Percentiles rank a stretch among this genome's conserved stretches.
Evolutionary conservation across 306 rosid species (phyloP).

Genomic region (Boehmeria nivea): DNA sequence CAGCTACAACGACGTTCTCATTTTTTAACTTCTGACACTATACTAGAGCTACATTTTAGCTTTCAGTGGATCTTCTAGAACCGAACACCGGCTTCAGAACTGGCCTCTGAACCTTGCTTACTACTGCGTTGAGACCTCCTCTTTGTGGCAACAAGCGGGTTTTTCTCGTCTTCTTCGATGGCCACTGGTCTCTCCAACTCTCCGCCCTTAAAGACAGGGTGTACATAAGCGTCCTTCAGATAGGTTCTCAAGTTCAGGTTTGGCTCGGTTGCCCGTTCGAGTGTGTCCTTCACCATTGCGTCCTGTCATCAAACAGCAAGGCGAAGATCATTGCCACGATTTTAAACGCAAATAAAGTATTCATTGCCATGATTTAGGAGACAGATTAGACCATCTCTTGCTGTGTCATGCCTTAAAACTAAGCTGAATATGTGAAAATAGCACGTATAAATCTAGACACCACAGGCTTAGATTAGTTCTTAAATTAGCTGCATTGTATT

Average conservation of each 20-base stretch:
- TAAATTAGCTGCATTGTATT: too few species aligned
- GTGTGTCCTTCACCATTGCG: slow-evolving; percentile 89
- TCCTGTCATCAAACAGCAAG: slow-evolving; percentile 36
- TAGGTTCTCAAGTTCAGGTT: slow-evolving; percentile 58
- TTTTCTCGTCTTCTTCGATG: slow-evolving; percentile 72
- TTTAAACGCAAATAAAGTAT: too few species aligned
- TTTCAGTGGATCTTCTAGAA: background rate
- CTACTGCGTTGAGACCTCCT: slow-evolving; percentile 42
- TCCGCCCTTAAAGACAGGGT: slow-evolving; percentile 60
- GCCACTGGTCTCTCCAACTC: slow-evolving; percentile 20
- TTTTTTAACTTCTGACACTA: too few species aligned
- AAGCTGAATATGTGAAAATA: too few species aligned
- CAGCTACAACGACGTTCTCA: too few species aligned
- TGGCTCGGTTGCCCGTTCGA: slow-evolving; percentile 74
- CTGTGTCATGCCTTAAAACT: too few species aligned
- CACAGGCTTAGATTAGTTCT: too few species aligned
- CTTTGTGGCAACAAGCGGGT: slow-evolving; percentile 66
- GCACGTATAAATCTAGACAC: too few species aligned
- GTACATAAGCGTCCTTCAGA: slow-evolving; percentile 64
- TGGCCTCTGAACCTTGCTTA: slow-evolving; percentile 36
- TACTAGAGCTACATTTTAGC: too few species aligned
- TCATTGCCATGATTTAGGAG: too few species aligned
- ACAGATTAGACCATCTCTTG: too few species aligned
- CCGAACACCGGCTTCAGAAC: slow-evolving; percentile 10
- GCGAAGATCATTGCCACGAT: too few species aligned